A percentile compares a stretch with the other conserved stretches of the same genome.
These are phyloP conservation scores for Ophiostoma triangulosporum DNA, from an alignment of 2,329 filamentous ascomycete species.

Conservation along the genomic window DNA sequence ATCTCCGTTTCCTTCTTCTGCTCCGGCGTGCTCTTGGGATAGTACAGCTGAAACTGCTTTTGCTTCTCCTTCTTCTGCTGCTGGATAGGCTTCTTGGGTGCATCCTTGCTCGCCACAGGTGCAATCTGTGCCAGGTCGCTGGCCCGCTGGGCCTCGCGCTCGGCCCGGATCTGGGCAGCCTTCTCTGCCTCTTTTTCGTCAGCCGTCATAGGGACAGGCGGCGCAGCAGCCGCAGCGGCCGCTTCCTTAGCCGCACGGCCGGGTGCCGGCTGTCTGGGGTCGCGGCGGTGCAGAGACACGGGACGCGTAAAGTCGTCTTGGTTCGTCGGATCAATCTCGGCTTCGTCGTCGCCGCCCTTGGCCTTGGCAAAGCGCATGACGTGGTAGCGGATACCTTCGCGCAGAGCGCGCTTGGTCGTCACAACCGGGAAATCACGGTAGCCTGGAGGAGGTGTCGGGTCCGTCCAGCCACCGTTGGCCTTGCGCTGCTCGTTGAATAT, in stretches of 20 bases:
- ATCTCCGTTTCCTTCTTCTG: slow-evolving; percentile 59
- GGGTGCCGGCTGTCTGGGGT: slow-evolving; percentile 58
- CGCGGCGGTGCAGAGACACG: slow-evolving; percentile 76
- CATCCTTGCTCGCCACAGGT: slow-evolving; percentile 57
- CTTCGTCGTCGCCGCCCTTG: slow-evolving; percentile 29
- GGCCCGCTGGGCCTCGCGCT: slow-evolving; percentile 74
- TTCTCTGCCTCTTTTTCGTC: slow-evolving; percentile 49
- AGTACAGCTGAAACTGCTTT: slow-evolving; percentile 65
- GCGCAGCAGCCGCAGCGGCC: slow-evolving; percentile 18
- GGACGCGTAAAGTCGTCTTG: slow-evolving; percentile 76
- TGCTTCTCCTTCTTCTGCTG: slow-evolving; percentile 44
- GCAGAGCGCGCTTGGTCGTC: slow-evolving; percentile 67
- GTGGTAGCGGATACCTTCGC: slow-evolving; percentile 73
- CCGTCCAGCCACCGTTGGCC: slow-evolving; percentile 44
- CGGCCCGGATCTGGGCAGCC: slow-evolving; percentile 57
- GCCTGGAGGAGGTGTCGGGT: slow-evolving; percentile 27
- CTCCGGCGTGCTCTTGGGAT: slow-evolving; percentile 66
- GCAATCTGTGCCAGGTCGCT: slow-evolving; percentile 88
- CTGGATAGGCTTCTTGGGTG: slow-evolving; percentile 24
- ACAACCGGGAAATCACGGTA: slow-evolving; percentile 51
- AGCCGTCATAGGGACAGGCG: slow-evolving; percentile 24
- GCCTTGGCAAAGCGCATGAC: slow-evolving; percentile 64
- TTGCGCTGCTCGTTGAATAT: slow-evolving; percentile 29
- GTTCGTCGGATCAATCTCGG: slow-evolving; percentile 51
- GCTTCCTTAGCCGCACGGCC: slow-evolving; percentile 47